Base-by-base conservation (phyloP, 768 basidiomycete species). In the Kwoniella botswanensis region DNA sequence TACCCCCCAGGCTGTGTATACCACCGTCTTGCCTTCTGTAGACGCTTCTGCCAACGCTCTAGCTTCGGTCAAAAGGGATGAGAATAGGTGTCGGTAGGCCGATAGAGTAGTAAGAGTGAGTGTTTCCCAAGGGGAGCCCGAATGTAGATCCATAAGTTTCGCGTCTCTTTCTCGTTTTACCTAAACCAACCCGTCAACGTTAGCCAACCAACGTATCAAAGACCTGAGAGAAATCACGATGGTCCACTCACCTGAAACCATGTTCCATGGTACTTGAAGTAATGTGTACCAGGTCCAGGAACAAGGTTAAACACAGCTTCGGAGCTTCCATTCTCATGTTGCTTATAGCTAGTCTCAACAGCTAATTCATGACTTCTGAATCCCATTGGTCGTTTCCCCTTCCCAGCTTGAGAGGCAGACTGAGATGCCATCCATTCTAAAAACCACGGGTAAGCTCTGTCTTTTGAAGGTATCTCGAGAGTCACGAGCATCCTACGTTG, bases 101-200 rank as follows among this genome's bases (percentile, higher is more conserved):
- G 94, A 96, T 46, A 99, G 88, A 1, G 97, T 90, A 5, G 94
- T 99, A 55, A 99, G 86, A 50, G 91, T 95, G 57, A 98, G 90
- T 0, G 96, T 98, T 84, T 99, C 97, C 94, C 96, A 99, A 69
- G 97, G 97, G 6, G 89, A 88, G 7, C 96, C 95, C 5, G 93
- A 92, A 86, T 91, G 91, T 58, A 94, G 86, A 78, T 94, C 91
- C 88, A 95, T 92, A 35, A 95, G 90, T 74, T 93, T 91, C 22
- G 92, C 92, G 83, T 97, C 94, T 63, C 97, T 89, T 85, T 98
- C 95, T 15, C 97, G 89, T 86, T 93, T 93, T 74, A 98, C 91
- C 94, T 96, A 80, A 22, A 22, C 7, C 13, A 15, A 21, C 41
- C 15, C 10, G 59, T 4, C 42, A 52, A 7, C 58, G 18, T 50